A percentile compares a stretch with the other conserved stretches of the same genome.
phyloP scores from a whole-genome alignment of 331 rosid species.

The Saraca asoca region DNA sequence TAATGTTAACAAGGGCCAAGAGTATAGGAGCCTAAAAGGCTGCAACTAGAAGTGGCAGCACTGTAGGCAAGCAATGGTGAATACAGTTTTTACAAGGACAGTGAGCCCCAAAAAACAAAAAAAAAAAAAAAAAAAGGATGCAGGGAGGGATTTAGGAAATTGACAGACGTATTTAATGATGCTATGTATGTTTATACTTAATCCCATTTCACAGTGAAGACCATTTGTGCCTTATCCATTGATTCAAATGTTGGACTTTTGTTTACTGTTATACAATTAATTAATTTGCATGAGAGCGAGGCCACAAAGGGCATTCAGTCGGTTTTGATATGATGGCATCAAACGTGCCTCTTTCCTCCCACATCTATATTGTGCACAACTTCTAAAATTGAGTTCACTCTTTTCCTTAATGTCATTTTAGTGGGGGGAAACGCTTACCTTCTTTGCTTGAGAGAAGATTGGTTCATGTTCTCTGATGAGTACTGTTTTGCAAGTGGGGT shows the following conservation, averaged over 20 bases:
- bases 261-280: background rate
- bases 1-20: conserved; percentile 3
- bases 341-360: background rate
- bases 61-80: background rate
- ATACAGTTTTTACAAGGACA: background rate
- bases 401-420: conserved; percentile 1
- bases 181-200: background rate
- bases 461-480: conserved; percentile 14
- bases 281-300: background rate
- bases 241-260: background rate
- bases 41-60: conserved; percentile 1
- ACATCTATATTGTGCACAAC: conserved; percentile 5
- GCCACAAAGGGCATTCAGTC: background rate
- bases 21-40: conserved; percentile 14
- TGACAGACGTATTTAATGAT: background rate
- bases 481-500: background rate
- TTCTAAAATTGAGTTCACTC: conserved; percentile 2
- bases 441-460: conserved; percentile 7
- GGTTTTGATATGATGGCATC: background rate
- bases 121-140: background rate
- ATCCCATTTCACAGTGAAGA: background rate
- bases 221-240: background rate
- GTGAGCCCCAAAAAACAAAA: no score
- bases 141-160: conserved; percentile 6
- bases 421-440: conserved; percentile 6